phyloP scores from a whole-genome alignment of 108 stramenopile genomes.

The Cyclotella baltica region DNA sequence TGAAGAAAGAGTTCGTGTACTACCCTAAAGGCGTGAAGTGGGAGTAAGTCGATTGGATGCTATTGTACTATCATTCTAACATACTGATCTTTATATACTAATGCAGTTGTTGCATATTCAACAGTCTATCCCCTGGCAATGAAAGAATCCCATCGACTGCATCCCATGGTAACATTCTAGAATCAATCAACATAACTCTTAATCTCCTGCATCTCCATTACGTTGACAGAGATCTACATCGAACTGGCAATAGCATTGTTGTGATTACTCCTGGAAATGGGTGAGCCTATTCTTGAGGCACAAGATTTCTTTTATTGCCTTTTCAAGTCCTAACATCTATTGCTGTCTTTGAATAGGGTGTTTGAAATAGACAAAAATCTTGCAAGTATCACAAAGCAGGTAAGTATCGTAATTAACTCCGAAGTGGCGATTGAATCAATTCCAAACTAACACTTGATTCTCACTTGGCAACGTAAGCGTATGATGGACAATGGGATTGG shows the following conservation, averaged over 20 bases:
- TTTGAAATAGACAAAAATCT: slow-evolving; percentile 92
- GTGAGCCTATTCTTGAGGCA: background rate
- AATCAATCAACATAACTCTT: slow-evolving; percentile 97
- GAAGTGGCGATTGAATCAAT: background rate
- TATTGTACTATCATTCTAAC: background rate
- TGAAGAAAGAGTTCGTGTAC: slow-evolving; percentile 89
- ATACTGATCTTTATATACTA: background rate
- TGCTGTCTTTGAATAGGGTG: slow-evolving; percentile 38
- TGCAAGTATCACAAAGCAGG: slow-evolving; percentile 95
- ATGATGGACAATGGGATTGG: slow-evolving; percentile 99
- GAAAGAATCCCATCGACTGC: slow-evolving; percentile 81
- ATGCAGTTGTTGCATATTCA: background rate
- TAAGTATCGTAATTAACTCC: background rate
- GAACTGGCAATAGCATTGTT: slow-evolving; percentile 96
- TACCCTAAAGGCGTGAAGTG: slow-evolving; percentile 89
- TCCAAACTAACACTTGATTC: background rate
- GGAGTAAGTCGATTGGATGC: slow-evolving; percentile 35
- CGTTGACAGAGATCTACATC: slow-evolving; percentile 92
- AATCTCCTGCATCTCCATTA: slow-evolving; percentile 97
- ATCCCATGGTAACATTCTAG: slow-evolving; percentile 94
- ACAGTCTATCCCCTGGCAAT: slow-evolving; percentile 43
- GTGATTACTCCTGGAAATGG: slow-evolving; percentile 95
- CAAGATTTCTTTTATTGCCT: background rate
- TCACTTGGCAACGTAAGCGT: slow-evolving; percentile 42
- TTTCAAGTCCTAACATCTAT: background rate